Conservation (phyloP, 2,329 filamentous ascomycete genomes). For the Claviceps cyperi region DNA sequence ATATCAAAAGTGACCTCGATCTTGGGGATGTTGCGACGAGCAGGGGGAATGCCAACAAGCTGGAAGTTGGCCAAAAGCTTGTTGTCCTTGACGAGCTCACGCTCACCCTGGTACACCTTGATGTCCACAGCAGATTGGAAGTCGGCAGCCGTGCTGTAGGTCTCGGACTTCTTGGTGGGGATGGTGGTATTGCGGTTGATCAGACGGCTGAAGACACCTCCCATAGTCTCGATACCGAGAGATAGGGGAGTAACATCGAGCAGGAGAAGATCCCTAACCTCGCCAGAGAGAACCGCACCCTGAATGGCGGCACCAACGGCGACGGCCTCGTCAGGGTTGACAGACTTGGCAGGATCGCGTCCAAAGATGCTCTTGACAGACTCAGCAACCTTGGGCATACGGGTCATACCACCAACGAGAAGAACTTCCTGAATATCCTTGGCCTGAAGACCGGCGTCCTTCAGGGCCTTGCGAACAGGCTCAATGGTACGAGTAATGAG, state of each 20-base stretch:
- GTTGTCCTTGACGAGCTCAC: constrained; percentile 97
- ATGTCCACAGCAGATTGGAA: constrained; percentile 99
- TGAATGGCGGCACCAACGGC: constrained; percentile 96
- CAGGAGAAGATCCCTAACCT: constrained; percentile 89
- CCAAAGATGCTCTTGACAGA: constrained; percentile 95
- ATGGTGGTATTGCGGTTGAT: constrained; percentile 99
- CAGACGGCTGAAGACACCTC: constrained; percentile 92
- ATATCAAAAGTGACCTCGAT: constrained; percentile 98
- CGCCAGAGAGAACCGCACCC: constrained; percentile 89
- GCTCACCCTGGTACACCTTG: constrained; percentile 99
- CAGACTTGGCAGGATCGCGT: constrained; percentile 90
- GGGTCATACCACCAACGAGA: constrained; percentile 96
- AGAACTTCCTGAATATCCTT: constrained; percentile 97
- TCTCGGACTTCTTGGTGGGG: constrained; percentile 97
- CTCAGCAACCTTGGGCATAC: constrained; percentile 96
- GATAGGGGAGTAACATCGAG: constrained; percentile 93
- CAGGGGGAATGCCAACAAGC: constrained; percentile 90
- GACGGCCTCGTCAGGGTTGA: constrained; percentile 97
- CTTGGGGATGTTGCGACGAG: constrained; percentile 90
- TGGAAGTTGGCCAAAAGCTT: constrained; percentile 99
- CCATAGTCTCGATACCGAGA: constrained; percentile 95
- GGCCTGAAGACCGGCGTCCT: constrained; percentile 81
- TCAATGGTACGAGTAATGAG: constrained; percentile 78
- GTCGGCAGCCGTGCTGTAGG: constrained; percentile 93
- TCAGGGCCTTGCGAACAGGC: constrained; percentile 89